A percentile compares a stretch with the other conserved stretches of the same genome.
phyloP scores from a whole-genome alignment of 257 asterid species.

The Lycium ferocissimum region DNA sequence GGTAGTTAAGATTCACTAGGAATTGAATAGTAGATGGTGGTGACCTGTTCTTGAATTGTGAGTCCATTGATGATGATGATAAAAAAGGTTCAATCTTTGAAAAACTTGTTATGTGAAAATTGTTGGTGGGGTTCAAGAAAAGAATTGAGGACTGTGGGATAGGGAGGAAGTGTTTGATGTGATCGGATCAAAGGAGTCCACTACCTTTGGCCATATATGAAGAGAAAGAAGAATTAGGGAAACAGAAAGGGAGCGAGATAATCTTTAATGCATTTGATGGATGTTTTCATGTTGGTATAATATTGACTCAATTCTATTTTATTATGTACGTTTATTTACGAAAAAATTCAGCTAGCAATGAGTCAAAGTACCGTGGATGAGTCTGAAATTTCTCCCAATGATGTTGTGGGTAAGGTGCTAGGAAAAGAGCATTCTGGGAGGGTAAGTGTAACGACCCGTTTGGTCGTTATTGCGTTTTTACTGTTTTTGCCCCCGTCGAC shows the following conservation, averaged over 20 bases:
- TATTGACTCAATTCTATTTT: no score
- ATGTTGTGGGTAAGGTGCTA: no score
- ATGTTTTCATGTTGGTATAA: no score
- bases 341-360: no score
- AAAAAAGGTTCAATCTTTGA: conserved; percentile 29
- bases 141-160: conserved; percentile 34
- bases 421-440: no score
- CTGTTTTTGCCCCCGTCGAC: no score
- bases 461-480: no score
- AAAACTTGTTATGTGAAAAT: conserved; percentile 23
- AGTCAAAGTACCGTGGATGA: no score
- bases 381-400: no score
- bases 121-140: conserved; percentile 22
- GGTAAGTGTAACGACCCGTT: no score
- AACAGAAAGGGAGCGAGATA: conserved; percentile 37
- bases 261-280: no score
- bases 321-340: no score
- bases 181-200: conserved; percentile 96
- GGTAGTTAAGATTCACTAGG: conserved; percentile 63
- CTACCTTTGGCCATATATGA: conserved; percentile 74
- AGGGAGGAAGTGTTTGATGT: conserved; percentile 40
- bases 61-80: conserved; percentile 48
- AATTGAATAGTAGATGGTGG: conserved; percentile 74
- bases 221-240: conserved; percentile 40
- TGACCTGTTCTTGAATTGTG: conserved; percentile 39